A percentile compares a stretch with the other conserved stretches of the same genome.
These are phyloP conservation scores for Dryas drummondii DNA, from an alignment of 306 rosid species.

Conservation along the genomic window DNA sequence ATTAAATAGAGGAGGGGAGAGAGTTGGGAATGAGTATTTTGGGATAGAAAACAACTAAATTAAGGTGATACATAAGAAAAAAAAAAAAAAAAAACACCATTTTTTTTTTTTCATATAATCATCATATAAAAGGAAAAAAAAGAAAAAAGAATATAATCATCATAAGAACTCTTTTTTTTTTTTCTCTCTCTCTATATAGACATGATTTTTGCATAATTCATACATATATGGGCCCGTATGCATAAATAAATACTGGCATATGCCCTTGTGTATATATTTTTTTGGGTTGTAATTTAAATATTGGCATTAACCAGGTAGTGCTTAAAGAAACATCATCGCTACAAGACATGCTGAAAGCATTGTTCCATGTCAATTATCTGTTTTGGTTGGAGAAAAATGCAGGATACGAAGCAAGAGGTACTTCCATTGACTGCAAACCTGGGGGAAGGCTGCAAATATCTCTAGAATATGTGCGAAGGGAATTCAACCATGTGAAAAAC, in stretches of 20 bases:
- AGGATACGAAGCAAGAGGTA: slow-evolving; percentile 61
- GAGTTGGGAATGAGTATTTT: neutral
- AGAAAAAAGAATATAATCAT: too few species aligned
- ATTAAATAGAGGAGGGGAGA: neutral
- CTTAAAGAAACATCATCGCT: slow-evolving; percentile 73
- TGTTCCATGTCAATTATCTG: slow-evolving; percentile 84
- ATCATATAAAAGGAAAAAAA: too few species aligned
- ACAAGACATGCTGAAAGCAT: slow-evolving; percentile 84
- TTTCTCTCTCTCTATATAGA: too few species aligned
- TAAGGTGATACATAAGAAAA: neutral
- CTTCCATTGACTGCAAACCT: slow-evolving; percentile 55
- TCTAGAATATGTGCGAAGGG: slow-evolving; percentile 74
- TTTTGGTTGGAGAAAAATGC: slow-evolving; percentile 88
- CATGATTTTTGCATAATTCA: neutral
- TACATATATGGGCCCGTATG: neutral
- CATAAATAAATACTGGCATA: neutral
- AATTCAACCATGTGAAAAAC: slow-evolving; percentile 62
- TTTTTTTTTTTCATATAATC: neutral
- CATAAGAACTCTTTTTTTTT: too few species aligned
- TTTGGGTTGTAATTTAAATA: slow-evolving; percentile 20
- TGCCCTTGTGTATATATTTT: neutral
- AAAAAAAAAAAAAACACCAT: neutral
- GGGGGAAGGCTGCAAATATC: slow-evolving; percentile 79
- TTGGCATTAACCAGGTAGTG: slow-evolving; percentile 60
- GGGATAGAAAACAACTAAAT: neutral